Percentiles rank a stretch among this genome's conserved stretches.
These are phyloP conservation scores for Plasmodium vinckei DNA, from an alignment of 169 alveolate species.

Conservation along the genomic window DNA sequence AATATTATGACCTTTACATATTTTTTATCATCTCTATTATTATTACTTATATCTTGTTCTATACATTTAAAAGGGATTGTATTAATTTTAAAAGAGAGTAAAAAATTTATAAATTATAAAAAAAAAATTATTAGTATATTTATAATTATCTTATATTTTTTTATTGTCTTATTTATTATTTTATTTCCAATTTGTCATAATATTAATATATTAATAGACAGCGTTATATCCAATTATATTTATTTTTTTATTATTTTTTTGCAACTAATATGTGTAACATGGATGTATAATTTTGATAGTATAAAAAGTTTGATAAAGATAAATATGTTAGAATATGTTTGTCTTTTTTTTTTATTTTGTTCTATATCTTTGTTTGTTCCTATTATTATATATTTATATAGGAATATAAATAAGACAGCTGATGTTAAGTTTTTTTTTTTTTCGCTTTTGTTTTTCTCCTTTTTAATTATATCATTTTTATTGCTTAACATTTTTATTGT, in stretches of 20 bases:
- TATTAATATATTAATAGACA: constrained; percentile 4
- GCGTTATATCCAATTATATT: constrained; percentile 12
- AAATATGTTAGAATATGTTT: neutral
- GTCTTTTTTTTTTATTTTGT: constrained; percentile 5
- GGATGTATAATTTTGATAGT: constrained; percentile 42
- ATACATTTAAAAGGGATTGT: constrained; percentile 53
- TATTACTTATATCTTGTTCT: constrained; percentile 40
- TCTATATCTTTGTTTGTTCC: constrained; percentile 8
- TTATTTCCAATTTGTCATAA: constrained; percentile 7
- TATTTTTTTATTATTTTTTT: constrained; percentile 27
- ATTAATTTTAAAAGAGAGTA: constrained; percentile 57
- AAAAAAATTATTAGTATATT: constrained; percentile 34
- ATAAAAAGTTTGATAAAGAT: neutral
- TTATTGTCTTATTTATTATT: constrained; percentile 7
- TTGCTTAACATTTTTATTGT: constrained; percentile 5
- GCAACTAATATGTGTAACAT: constrained; percentile 43
- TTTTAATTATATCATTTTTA: constrained; percentile 8
- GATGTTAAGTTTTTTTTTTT: neutral
- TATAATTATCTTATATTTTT: constrained; percentile 33
- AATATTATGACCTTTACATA: constrained; percentile 45
- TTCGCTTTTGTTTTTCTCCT: neutral
- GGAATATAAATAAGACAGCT: neutral
- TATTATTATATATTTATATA: constrained; percentile 6
- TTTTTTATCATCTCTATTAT: constrained; percentile 34
- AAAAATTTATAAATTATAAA: constrained; percentile 20